Percentiles rank a stretch among this genome's conserved stretches.
Conservation (phyloP, 2,329 filamentous ascomycete species). For the Chaetoscypha palmicola region DNA sequence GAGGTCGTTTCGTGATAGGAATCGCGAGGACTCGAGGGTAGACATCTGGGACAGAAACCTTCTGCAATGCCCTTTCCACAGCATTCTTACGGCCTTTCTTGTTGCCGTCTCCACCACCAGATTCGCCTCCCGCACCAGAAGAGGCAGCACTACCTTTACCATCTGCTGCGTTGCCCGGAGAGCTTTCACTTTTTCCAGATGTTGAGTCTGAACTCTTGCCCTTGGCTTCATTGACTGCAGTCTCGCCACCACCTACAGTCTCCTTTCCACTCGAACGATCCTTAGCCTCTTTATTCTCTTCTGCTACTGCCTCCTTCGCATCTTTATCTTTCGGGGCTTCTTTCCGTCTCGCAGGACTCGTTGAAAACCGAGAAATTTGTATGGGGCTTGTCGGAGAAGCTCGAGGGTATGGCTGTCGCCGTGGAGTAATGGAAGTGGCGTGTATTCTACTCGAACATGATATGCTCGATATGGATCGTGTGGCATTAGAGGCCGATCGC, state of each 20-base stretch:
- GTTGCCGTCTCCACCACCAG: conserved; percentile 51
- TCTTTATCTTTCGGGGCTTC: conserved; percentile 32
- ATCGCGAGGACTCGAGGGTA: conserved; percentile 98
- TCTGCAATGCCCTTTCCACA: conserved; percentile 70
- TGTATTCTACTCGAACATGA: conserved; percentile 19
- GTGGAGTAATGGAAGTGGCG: conserved; percentile 13
- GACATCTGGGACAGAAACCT: conserved; percentile 84
- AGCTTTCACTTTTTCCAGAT: conserved; percentile 15
- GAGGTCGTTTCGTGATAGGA: conserved; percentile 83
- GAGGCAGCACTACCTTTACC: conserved; percentile 24
- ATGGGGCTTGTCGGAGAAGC: conserved; percentile 47
- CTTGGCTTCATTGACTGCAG: conserved; percentile 37
- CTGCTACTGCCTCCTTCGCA: conserved; percentile 33
- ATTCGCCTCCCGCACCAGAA: conserved; percentile 23
- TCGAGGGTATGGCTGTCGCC: conserved; percentile 43
- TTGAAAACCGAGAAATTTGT: conserved; percentile 40
- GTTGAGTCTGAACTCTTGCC: conserved; percentile 23
- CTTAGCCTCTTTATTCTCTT: conserved; percentile 39
- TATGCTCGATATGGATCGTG: conserved; percentile 9
- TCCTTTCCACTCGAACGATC: conserved; percentile 29
- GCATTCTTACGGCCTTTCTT: conserved; percentile 64
- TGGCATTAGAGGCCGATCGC: conserved; percentile 11
- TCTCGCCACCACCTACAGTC: conserved; percentile 35
- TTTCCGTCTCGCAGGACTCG: conserved; percentile 45
- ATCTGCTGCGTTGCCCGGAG: conserved; percentile 26